Conservation (phyloP, 306 rosid species). For the Dalbergia oliveri region DNA sequence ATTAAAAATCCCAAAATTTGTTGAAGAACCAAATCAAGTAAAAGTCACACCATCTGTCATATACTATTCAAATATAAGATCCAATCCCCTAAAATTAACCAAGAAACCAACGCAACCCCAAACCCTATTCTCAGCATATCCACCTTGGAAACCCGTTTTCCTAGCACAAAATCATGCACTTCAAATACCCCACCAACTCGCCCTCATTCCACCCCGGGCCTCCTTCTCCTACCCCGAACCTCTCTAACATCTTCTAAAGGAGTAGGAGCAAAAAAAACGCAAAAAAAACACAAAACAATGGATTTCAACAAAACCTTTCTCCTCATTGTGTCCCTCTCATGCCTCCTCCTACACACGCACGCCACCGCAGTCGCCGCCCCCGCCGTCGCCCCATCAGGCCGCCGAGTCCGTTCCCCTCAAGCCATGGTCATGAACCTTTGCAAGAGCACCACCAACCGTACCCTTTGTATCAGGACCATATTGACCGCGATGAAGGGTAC, state of each 20-base stretch:
- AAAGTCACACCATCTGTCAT: neutral
- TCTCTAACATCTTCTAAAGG: neutral
- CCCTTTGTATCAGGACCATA: neutral
- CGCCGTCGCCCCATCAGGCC: too few relatives aligned
- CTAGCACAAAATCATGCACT: neutral
- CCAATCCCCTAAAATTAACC: neutral
- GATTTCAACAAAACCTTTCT: constrained; percentile 12
- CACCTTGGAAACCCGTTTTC: neutral
- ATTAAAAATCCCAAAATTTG: neutral
- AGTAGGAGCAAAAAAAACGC: neutral
- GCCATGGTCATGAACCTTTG: neutral
- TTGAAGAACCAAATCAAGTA: neutral
- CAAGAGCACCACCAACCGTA: neutral
- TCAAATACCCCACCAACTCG: neutral
- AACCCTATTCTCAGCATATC: neutral
- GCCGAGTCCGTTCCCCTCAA: neutral
- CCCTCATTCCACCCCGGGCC: neutral
- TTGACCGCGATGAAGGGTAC: neutral
- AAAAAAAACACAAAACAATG: neutral
- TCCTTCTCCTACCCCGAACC: neutral
- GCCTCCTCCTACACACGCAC: neutral
- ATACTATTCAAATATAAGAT: neutral
- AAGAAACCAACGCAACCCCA: neutral
- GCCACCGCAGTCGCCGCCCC: neutral
- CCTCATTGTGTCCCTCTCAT: constrained; percentile 8